Evolutionary conservation across 257 asterid genomes (phyloP).

Genomic region (Petunia axillaris): DNA sequence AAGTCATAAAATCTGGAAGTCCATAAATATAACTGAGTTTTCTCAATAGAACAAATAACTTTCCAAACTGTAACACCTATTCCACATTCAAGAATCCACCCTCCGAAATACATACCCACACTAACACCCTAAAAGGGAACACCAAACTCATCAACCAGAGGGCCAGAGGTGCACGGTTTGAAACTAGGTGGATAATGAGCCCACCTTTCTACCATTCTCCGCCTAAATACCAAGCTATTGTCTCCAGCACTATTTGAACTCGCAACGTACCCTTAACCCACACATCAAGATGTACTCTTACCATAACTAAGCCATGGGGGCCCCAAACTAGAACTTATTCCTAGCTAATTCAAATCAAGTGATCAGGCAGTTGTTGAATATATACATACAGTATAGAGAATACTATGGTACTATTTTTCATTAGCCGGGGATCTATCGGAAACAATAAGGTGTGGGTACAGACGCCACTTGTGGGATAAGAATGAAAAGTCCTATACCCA

Average conservation of each 20-base stretch:
- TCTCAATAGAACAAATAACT: neutral
- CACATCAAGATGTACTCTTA: no score
- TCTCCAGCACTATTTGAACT: no score
- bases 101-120: neutral
- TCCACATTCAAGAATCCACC: neutral
- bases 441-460: no score
- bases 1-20: neutral
- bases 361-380: neutral
- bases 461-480: neutral
- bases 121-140: neutral
- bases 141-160: neutral
- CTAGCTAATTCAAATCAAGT: neutral
- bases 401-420: no score
- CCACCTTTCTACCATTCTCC: no score
- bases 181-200: no score
- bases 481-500: neutral
- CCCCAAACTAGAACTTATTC: neutral
- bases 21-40: neutral
- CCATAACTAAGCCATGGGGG: no score
- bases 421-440: no score
- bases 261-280: no score
- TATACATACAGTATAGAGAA: no score
- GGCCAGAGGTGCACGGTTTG: no score
- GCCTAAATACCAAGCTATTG: no score
- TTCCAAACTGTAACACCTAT: neutral